Evolutionary conservation across 2,329 filamentous ascomycete species (phyloP).

Genomic region (Venturia pyrina): DNA sequence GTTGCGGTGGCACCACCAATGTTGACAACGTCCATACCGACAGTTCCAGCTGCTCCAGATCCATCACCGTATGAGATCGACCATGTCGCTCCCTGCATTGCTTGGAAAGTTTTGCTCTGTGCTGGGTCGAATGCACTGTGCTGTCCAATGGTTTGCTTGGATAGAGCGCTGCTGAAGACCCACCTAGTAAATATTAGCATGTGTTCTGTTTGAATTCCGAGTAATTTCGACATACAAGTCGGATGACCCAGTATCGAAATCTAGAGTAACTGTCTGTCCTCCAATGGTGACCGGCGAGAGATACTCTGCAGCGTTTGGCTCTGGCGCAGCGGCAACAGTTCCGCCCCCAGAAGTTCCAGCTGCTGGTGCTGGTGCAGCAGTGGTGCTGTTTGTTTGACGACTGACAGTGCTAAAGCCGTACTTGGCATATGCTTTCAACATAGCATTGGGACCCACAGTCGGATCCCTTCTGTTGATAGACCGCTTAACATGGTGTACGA

Average conservation of each 20-base stretch:
- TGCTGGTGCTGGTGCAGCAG: conserved; percentile 5
- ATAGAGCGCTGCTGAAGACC: conserved; percentile 57
- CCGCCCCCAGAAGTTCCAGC: conserved; percentile 34
- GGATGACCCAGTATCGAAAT: conserved; percentile 68
- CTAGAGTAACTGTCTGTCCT: conserved; percentile 56
- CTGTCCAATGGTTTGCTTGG: conserved; percentile 31
- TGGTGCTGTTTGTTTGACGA: conserved; percentile 16
- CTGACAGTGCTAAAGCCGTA: conserved; percentile 45
- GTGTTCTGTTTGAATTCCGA: not conserved
- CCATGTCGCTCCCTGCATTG: conserved; percentile 44
- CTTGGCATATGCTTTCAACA: conserved; percentile 59
- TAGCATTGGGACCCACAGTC: conserved; percentile 48
- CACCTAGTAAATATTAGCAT: conserved; percentile 37
- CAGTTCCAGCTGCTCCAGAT: conserved; percentile 51
- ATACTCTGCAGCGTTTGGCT: conserved; percentile 58
- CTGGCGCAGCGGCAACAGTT: conserved; percentile 53
- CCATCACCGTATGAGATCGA: conserved; percentile 60
- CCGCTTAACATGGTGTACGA: conserved; percentile 45
- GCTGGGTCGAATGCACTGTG: conserved; percentile 47
- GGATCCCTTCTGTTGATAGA: conserved; percentile 45
- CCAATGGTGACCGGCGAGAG: conserved; percentile 60
- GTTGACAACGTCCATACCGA: conserved; percentile 57
- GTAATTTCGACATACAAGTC: conserved; percentile 45
- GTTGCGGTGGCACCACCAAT: conserved; percentile 55
- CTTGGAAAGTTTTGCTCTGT: conserved; percentile 42